These are phyloP conservation scores for Ascobolus immersus DNA, from an alignment of 495 filamentous ascomycete genomes.

Conservation along the genomic window DNA sequence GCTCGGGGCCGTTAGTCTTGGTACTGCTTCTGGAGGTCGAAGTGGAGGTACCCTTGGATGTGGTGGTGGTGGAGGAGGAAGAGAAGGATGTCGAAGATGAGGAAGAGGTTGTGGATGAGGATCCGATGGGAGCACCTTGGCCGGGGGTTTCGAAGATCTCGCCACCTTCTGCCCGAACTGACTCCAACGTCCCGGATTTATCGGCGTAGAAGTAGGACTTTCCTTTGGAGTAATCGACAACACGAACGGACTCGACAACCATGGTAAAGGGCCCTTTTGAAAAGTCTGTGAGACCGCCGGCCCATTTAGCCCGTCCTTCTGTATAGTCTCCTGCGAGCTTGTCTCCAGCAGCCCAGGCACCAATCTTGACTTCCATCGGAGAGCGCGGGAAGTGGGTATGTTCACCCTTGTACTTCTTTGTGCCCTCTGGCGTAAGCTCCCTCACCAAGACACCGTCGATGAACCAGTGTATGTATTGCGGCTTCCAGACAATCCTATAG, in stretches of 20 bases:
- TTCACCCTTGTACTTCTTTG: constrained; percentile 32
- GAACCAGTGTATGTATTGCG: constrained; percentile 40
- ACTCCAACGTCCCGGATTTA: constrained; percentile 47
- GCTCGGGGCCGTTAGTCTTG: constrained; percentile 13
- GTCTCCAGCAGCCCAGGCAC: constrained; percentile 78
- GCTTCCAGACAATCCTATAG: constrained; percentile 66
- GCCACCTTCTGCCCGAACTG: constrained; percentile 53
- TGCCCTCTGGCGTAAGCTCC: constrained; percentile 37
- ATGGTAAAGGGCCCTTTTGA: constrained; percentile 59
- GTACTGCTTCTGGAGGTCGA: not conserved
- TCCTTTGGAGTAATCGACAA: constrained; percentile 80
- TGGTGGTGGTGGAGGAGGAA: not conserved
- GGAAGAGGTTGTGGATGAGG: constrained; percentile 24
- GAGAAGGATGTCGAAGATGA: constrained; percentile 27
- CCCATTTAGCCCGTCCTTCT: no score
- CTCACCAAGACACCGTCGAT: constrained; percentile 46
- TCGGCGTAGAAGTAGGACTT: constrained; percentile 56
- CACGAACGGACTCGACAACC: constrained; percentile 47
- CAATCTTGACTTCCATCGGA: constrained; percentile 59
- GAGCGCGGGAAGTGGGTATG: constrained; percentile 55
- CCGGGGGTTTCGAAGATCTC: constrained; percentile 29
- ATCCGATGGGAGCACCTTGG: constrained; percentile 15
- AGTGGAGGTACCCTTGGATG: not conserved
- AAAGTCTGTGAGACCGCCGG: constrained; percentile 59
- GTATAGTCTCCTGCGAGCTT: no score